Evolutionary conservation across 768 basidiomycete genomes (phyloP).

Genomic region (Rhodotorula taiwanensis): DNA sequence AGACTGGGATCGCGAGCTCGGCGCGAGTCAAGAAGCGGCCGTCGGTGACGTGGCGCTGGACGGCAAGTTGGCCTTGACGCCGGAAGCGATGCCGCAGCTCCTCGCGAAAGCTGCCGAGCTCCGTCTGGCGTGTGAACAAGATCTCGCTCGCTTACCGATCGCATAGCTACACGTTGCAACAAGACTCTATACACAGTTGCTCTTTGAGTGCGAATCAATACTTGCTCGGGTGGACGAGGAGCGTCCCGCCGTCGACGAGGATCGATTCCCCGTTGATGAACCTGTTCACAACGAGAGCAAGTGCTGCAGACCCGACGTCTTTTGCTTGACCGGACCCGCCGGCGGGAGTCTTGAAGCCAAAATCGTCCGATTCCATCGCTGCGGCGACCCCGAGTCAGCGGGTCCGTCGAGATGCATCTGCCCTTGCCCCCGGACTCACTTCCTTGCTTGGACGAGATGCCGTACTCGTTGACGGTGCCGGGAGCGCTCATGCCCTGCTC

Average conservation of each 20-base stretch:
- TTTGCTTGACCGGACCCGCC: conserved; percentile 46
- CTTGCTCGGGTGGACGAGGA: conserved; percentile 20
- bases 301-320: conserved; percentile 50
- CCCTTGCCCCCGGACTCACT: no score
- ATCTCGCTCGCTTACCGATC: neutral
- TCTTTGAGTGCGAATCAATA: no score
- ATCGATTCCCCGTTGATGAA: conserved; percentile 47
- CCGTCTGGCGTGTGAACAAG: conserved; percentile 18
- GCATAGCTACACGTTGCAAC: neutral
- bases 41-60: no score
- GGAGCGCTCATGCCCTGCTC: conserved; percentile 41
- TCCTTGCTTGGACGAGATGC: conserved; percentile 23
- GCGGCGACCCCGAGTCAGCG: no score
- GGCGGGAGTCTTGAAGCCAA: conserved; percentile 47
- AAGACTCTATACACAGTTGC: no score
- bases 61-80: conserved; percentile 20
- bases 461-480: conserved; percentile 41
- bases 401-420: no score
- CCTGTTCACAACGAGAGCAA: conserved; percentile 51
- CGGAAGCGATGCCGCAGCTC: conserved; percentile 35
- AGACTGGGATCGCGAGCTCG: conserved; percentile 27
- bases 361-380: conserved; percentile 24
- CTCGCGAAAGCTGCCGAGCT: conserved; percentile 28
- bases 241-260: conserved; percentile 22
- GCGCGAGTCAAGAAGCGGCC: no score